Percentiles rank a stretch among this genome's conserved stretches.
Evolutionary conservation across 2,329 filamentous ascomycete species (phyloP).

Genomic region (Cryphonectria naterciae): DNA sequence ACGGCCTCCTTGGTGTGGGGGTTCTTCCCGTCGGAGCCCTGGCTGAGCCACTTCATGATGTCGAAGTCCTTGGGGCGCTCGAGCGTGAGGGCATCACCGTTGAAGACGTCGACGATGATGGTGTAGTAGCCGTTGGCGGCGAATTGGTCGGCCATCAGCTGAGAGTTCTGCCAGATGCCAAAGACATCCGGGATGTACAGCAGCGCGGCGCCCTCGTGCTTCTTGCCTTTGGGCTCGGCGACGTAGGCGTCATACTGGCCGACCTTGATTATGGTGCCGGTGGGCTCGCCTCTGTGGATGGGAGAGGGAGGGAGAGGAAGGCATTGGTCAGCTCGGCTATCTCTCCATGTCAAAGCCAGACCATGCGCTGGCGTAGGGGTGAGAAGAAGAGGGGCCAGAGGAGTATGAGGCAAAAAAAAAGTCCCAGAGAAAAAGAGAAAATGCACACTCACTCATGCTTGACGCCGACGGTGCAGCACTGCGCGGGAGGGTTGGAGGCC

Average conservation of each 20-base stretch:
- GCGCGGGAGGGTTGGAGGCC: slow-evolving; percentile 57
- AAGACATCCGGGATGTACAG: slow-evolving; percentile 54
- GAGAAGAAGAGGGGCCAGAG: not conserved
- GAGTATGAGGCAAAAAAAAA: not conserved
- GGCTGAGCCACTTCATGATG: slow-evolving; percentile 47
- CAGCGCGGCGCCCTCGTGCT: slow-evolving; percentile 48
- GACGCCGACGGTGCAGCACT: slow-evolving; percentile 57
- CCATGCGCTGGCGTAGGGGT: not conserved
- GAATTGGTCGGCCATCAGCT: slow-evolving; percentile 74
- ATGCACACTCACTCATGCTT: slow-evolving; percentile 54
- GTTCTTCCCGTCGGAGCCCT: slow-evolving; percentile 53
- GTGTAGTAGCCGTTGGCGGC: slow-evolving; percentile 74
- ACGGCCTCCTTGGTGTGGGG: slow-evolving; percentile 51
- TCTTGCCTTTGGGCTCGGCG: slow-evolving; percentile 48
- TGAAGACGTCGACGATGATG: slow-evolving; percentile 72
- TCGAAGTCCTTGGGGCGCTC: slow-evolving; percentile 52
- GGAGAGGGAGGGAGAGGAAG: not conserved
- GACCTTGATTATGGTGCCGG: slow-evolving; percentile 52
- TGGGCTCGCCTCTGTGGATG: slow-evolving; percentile 50
- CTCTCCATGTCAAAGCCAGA: not conserved
- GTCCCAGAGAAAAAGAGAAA: not conserved
- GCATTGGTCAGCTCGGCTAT: not conserved
- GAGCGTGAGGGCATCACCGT: slow-evolving; percentile 63
- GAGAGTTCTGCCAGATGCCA: slow-evolving; percentile 60
- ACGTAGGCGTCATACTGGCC: slow-evolving; percentile 55